Evolutionary conservation across 306 rosid species (phyloP), one percentile per base, ranked within the genome.

Genomic region (Pueraria montana): DNA sequence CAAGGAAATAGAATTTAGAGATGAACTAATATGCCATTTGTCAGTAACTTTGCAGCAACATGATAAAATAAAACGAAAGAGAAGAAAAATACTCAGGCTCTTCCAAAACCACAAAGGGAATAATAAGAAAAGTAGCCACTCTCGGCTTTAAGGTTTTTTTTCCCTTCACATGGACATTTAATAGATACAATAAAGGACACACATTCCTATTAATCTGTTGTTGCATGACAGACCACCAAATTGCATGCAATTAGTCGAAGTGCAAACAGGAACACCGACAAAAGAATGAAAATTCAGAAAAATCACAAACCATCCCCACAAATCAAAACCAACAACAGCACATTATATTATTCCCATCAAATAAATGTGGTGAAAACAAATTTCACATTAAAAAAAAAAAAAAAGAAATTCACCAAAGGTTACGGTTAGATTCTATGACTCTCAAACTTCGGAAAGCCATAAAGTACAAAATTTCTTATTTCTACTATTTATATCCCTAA

Each of bases 251-350:
- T 32, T 56, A 50, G 72, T 34, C 26, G 38, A 66, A 16, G 16
- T 66, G 24, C 49, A 36, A 66, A 66, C 49, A 36, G 24, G 26
- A 36, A 2, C 27, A 66, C 72, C 72, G 6, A 65, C 38, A 72
- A 58, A 83, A 16, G 72, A 67, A 83, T 59, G 40, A 67, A 75
- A 82, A 52, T 55, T 82, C 11, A 52, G 26, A 72, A 52, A 23
- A 75, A 40, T 38, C 69, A 9, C 24, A 30, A 36, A 48, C 53
- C 70, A 72, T 23, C 69, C 62, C 34, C 43, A 50, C 70, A 23
- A 62, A 74, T 62, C 62, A 72, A 72, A 43, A 53, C 65, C 65
- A 79, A 66, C 27, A 50, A 12, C 11, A 0, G 13, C 77, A 59
- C 14, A 58, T 46, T 59, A 66, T 49, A 67, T 79, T 24, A 26